Evolutionary conservation across 805 yeast species (phyloP), one percentile per base, ranked within the genome.

Genomic region (Ogataea glucozyma): DNA sequence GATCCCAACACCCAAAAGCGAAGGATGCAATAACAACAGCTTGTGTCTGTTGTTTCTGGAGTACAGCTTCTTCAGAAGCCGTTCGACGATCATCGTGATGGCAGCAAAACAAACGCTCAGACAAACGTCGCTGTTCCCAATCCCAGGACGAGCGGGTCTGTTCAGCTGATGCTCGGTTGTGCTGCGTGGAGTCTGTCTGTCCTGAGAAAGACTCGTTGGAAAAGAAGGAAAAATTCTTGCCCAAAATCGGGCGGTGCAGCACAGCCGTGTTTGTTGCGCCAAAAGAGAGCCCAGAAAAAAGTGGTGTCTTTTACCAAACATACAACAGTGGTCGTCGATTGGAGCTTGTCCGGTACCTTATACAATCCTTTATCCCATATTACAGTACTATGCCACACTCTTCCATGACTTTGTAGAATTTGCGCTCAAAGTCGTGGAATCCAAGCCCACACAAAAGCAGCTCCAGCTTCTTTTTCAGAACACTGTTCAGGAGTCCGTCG

Each of bases 361-460:
- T n/a, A n/a, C n/a, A n/a, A n/a, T n/a, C n/a, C n/a, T n/a, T 22
- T 22, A 7, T 6, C 10, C 7, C 7, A 27, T 11, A 33, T 20
- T 16, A 34, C 3, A 24, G 29, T 3, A 23, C 4, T 3, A 34
- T 23, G 6, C 51, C 52, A 37, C 53, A 53, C 11, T 47, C 42
- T 17, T 41, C 34, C 41, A 56, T 18, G 1, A 44, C 48, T 3
- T 14, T 40, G n/a, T 40, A 16, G 22, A 60, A 57, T 19, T 41
- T 37, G 6, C 39, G 26, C 12, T 39, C 53, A n/a, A 60, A 48
- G 4, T 43, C 45, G 6, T 18, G 22, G 2, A 58, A 14, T 11
- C 31, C 42, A 8, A 38, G 38, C 4, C 53, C 61, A 21, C 48
- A 43, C 10, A 60, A 31, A 23, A 54, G 26, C 4, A 58, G 22